Conservation (phyloP, 495 filamentous ascomycete genomes). For the Penicillium paradoxum region DNA sequence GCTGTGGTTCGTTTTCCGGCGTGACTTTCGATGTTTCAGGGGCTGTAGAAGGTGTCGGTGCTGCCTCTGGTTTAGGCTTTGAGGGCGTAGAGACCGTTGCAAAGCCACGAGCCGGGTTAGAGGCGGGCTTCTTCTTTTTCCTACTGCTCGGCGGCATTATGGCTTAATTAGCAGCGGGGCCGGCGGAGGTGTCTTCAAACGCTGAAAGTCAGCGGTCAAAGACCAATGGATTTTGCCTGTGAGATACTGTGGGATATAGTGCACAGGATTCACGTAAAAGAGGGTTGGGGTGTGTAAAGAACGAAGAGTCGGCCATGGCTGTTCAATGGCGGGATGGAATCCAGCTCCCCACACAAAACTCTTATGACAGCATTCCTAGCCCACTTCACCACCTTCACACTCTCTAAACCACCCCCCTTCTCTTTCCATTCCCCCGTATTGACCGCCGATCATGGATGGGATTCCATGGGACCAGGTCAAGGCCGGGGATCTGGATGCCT, state of each 20-base stretch:
- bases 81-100: slow-evolving; percentile 87
- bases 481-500: slow-evolving; percentile 42
- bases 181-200: slow-evolving; percentile 11
- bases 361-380: slow-evolving; percentile 45
- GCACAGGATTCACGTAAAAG: slow-evolving; percentile 6
- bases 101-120: slow-evolving; percentile 85
- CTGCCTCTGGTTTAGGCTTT: slow-evolving; percentile 48
- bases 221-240: neutral
- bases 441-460: slow-evolving; percentile 43
- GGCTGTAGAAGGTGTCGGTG: slow-evolving; percentile 27
- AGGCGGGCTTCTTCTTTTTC: slow-evolving; percentile 79
- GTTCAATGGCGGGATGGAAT: slow-evolving; percentile 19
- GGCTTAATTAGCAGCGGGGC: slow-evolving; percentile 7
- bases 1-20: slow-evolving; percentile 40
- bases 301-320: slow-evolving; percentile 15
- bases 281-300: slow-evolving; percentile 10
- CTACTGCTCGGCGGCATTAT: slow-evolving; percentile 71
- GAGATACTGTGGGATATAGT: neutral
- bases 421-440: slow-evolving; percentile 23
- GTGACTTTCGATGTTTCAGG: slow-evolving; percentile 35
- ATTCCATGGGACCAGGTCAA: slow-evolving; percentile 48
- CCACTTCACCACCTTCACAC: slow-evolving; percentile 20
- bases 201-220: slow-evolving; percentile 5
- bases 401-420: slow-evolving; percentile 13
- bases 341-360: slow-evolving; percentile 35